Evolutionary conservation across 2,329 filamentous ascomycete species (phyloP).

Genomic region (Aspergillus viridinutans): DNA sequence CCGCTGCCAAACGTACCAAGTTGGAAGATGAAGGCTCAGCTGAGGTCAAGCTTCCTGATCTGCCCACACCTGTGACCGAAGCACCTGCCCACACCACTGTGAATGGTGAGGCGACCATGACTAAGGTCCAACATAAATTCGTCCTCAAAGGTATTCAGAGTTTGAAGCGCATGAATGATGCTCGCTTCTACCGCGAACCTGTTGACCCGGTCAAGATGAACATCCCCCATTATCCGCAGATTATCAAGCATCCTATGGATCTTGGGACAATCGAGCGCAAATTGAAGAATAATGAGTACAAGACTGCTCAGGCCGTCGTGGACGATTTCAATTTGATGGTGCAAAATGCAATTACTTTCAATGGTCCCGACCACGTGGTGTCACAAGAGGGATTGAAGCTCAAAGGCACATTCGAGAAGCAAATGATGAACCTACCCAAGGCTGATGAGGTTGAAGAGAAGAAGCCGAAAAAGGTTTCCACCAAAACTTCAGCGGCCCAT

Average conservation of each 20-base stretch:
- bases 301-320: conserved; percentile 66
- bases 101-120: conserved; percentile 28
- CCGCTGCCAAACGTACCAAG: conserved; percentile 74
- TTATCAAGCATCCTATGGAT: conserved; percentile 78
- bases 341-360: conserved; percentile 75
- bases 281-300: conserved; percentile 67
- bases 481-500: conserved; percentile 43
- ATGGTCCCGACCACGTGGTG: conserved; percentile 71
- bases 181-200: conserved; percentile 69
- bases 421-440: conserved; percentile 57
- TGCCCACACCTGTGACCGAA: conserved; percentile 36
- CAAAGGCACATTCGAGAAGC: conserved; percentile 56
- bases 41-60: conserved; percentile 44
- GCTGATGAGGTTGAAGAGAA: conserved; percentile 59
- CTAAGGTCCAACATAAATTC: conserved; percentile 42
- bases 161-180: conserved; percentile 80
- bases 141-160: conserved; percentile 36
- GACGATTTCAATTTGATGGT: conserved; percentile 73
- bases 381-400: conserved; percentile 63
- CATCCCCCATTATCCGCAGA: conserved; percentile 69
- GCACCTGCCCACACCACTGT: conserved; percentile 8
- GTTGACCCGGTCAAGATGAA: conserved; percentile 71
- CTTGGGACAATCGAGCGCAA: conserved; percentile 76
- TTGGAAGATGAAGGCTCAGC: conserved; percentile 54
- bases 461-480: conserved; percentile 46